Evolutionary conservation across 2,329 filamentous ascomycete species (phyloP), one percentile per base, ranked within the genome.

Genomic region (Penicillium expansum): DNA sequence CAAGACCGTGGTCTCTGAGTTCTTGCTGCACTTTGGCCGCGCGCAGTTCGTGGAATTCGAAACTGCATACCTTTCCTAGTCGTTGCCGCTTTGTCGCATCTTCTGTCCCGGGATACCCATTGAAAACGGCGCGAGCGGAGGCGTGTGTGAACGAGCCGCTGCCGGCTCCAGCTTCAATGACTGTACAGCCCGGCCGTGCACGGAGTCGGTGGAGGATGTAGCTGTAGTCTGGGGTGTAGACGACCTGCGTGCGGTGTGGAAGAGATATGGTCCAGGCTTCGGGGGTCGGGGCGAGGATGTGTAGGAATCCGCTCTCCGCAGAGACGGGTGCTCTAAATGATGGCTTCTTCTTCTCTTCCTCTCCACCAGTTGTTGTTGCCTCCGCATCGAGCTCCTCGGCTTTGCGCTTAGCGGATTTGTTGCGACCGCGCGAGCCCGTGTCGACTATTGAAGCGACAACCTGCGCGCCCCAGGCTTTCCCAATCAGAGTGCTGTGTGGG

Each of bases 391-490:
- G 73, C 48, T 77, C 74, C 33, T 71, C 70, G 18, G 71, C 78
- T 52, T 80, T 80, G 38, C 79, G 79, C 59, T 83, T 82, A 41
- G 77, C 24, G 71, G 73, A 52, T 79, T 77, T 86, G 74, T 87
- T 88, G 50, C 89, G 83, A 33, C 91, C 91, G 66, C 92, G 82
- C n/a, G 91, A 94, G 13, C 92, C 92, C 0, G 92, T 97, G 69
- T 97, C 91, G 55, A 97, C 92, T 32, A 88, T 85, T 1, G 92
- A 96, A 8, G 94, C 94, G 45, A 91, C 83, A 22, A 97, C 87
- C 72, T 97, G 94, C 7, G 90, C 91, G 29, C 94, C 94, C 93
- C 93, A 97, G 41, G 90, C 89, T 52, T 92, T 80, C 5, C 85
- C 81, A 54, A 96, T 82, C 44, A 93, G 76, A 0, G 90, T 92